Conservation (phyloP, 2,329 filamentous ascomycete genomes). For the Exophiala aquamarina region DNA sequence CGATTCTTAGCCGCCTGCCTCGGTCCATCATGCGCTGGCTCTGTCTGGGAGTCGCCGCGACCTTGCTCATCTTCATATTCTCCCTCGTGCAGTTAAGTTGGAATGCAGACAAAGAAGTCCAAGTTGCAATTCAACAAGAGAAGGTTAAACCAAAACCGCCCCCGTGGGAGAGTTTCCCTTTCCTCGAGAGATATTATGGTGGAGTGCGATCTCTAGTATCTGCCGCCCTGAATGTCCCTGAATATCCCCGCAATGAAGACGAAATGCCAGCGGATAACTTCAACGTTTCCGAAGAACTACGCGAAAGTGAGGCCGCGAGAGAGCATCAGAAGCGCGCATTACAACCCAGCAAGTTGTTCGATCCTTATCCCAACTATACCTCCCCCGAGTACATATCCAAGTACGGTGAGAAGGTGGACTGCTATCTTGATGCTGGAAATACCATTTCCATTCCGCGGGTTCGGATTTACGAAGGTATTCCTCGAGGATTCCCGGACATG, state of each 20-base stretch:
- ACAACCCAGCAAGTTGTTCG: constrained; percentile 54
- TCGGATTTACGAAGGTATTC: constrained; percentile 73
- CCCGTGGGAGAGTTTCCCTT: constrained; percentile 83
- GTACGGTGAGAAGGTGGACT: constrained; percentile 66
- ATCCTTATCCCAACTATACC: constrained; percentile 67
- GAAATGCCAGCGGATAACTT: constrained; percentile 43
- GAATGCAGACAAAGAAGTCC: constrained; percentile 63
- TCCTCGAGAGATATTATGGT: constrained; percentile 85
- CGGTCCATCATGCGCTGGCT: constrained; percentile 76
- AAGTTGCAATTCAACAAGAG: constrained; percentile 46
- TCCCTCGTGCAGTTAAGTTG: constrained; percentile 73
- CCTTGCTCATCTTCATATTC: constrained; percentile 74
- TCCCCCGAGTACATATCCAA: constrained; percentile 56
- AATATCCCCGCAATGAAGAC: constrained; percentile 69
- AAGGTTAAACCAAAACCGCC: constrained; percentile 49
- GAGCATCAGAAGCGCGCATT: constrained; percentile 32
- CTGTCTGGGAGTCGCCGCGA: constrained; percentile 67
- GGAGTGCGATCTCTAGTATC: constrained; percentile 73
- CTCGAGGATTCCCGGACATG: constrained; percentile 79
- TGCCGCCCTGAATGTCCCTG: constrained; percentile 66
- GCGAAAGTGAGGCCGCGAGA: constrained; percentile 23
- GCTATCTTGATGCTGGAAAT: constrained; percentile 71
- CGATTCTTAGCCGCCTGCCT: constrained; percentile 62
- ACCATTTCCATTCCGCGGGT: constrained; percentile 68
- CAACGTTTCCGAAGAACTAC: constrained; percentile 19